Conservation (phyloP, 768 basidiomycete genomes). For the Mycena maculata region DNA sequence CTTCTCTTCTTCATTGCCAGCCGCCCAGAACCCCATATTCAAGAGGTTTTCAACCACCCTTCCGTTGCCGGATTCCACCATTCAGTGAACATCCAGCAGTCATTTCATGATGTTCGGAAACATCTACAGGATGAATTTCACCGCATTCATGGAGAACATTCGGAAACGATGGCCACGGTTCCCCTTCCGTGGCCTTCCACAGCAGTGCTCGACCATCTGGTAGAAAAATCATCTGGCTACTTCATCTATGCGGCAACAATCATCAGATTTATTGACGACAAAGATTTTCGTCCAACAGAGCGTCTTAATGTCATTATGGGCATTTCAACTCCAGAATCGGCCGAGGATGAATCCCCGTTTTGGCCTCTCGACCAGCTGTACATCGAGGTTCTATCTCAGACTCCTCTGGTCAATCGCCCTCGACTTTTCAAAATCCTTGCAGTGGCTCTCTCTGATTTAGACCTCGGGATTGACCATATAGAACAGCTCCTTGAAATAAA, state of each 20-base stretch:
- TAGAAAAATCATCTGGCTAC: slow-evolving; percentile 7
- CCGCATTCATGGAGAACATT: slow-evolving; percentile 4
- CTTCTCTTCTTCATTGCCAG: slow-evolving; percentile 3
- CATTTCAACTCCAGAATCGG: background rate
- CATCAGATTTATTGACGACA: slow-evolving; percentile 12
- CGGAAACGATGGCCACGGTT: background rate
- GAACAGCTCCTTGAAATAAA: slow-evolving; percentile 1
- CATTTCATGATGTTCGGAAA: background rate
- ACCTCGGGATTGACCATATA: background rate
- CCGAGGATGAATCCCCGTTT: background rate
- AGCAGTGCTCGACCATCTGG: background rate
- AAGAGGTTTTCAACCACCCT: background rate
- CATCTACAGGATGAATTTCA: background rate
- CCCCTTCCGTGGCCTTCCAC: background rate
- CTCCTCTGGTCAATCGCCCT: background rate
- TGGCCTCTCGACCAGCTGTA: background rate
- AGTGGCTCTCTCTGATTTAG: background rate
- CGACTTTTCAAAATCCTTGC: background rate
- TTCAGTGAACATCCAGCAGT: background rate
- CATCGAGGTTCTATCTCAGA: background rate
- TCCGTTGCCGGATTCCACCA: background rate
- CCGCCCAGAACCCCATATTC: slow-evolving; percentile 7
- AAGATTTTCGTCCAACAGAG: slow-evolving; percentile 4
- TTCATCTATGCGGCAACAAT: slow-evolving; percentile 15
- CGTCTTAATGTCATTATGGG: background rate